phyloP scores from a whole-genome alignment of 2,329 filamentous ascomycete species.

The Mollisiaceae sp. region DNA sequence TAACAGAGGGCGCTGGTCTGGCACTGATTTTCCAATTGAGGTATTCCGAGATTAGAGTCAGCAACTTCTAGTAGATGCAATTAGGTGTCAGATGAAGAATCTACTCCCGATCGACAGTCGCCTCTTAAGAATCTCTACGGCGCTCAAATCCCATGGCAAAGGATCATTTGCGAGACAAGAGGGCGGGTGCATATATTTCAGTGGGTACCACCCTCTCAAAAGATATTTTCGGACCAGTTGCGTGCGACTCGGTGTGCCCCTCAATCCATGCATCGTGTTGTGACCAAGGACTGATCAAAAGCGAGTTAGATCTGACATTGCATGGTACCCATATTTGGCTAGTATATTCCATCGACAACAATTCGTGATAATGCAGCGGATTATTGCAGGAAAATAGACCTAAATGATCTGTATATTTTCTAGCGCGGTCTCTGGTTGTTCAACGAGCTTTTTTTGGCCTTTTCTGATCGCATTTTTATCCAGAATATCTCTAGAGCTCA shows the following conservation, averaged over 20 bases:
- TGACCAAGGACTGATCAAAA: background rate
- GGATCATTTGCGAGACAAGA: background rate
- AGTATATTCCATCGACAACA: background rate
- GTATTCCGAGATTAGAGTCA: background rate
- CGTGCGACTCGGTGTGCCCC: background rate
- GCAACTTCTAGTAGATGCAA: background rate
- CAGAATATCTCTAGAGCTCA: background rate
- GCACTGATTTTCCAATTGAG: background rate
- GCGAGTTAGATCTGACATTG: background rate
- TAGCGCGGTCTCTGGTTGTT: background rate
- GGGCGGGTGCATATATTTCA: background rate
- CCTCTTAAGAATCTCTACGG: background rate
- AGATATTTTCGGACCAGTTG: background rate
- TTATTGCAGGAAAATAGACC: background rate
- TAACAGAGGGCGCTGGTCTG: background rate
- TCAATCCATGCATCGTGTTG: background rate
- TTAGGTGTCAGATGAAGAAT: background rate
- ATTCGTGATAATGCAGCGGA: background rate
- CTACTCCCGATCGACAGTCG: background rate
- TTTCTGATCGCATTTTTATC: background rate
- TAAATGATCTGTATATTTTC: background rate
- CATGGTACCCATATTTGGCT: background rate
- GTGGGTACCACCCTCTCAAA: background rate
- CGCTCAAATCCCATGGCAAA: background rate
- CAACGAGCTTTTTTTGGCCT: background rate